Evolutionary conservation across 78 protist genomes (phyloP).

Genomic region (Chrysochromulina tobinii): DNA sequence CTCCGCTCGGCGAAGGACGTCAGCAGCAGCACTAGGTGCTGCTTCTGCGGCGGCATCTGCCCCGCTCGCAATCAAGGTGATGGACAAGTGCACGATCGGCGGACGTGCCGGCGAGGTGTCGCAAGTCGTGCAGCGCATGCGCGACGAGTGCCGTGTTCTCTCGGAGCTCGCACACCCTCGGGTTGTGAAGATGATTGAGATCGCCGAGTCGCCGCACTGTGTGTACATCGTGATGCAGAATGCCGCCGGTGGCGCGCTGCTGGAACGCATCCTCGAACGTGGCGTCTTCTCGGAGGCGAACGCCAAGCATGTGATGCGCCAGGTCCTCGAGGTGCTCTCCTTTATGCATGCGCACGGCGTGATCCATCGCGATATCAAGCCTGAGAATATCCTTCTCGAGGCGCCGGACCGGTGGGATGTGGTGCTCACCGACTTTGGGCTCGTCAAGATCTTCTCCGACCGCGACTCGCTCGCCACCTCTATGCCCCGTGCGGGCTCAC

Average conservation of each 20-base stretch:
- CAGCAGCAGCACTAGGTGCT: too few relatives aligned
- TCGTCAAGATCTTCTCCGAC: constrained; percentile 31
- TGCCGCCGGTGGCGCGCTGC: constrained; percentile 40
- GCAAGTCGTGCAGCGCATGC: neutral
- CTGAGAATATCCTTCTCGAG: constrained; percentile 45
- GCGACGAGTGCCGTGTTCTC: constrained; percentile 31
- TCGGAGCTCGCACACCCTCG: constrained; percentile 11
- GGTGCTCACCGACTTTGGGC: constrained; percentile 43
- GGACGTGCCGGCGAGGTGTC: too few relatives aligned
- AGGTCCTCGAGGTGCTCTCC: constrained; percentile 24
- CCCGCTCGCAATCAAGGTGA: too few relatives aligned
- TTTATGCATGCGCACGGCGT: constrained; percentile 22
- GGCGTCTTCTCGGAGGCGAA: constrained; percentile 14
- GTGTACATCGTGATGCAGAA: constrained; percentile 28
- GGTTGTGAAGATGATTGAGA: constrained; percentile 20
- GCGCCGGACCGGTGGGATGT: neutral
- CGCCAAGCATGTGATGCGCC: constrained; percentile 20
- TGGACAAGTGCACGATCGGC: too few relatives aligned
- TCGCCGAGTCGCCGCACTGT: constrained; percentile 25
- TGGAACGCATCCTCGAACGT: constrained; percentile 15
- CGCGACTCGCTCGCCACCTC: too few relatives aligned
- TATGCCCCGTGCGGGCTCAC: too few relatives aligned
- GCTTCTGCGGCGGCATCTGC: too few relatives aligned
- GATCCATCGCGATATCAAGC: constrained; percentile 49
- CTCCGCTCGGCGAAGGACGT: too few relatives aligned